A percentile compares a stretch with the other conserved stretches of the same genome.
Conservation (phyloP, 2,329 filamentous ascomycete species). For the Paraphaeosphaeria sporulosa region DNA sequence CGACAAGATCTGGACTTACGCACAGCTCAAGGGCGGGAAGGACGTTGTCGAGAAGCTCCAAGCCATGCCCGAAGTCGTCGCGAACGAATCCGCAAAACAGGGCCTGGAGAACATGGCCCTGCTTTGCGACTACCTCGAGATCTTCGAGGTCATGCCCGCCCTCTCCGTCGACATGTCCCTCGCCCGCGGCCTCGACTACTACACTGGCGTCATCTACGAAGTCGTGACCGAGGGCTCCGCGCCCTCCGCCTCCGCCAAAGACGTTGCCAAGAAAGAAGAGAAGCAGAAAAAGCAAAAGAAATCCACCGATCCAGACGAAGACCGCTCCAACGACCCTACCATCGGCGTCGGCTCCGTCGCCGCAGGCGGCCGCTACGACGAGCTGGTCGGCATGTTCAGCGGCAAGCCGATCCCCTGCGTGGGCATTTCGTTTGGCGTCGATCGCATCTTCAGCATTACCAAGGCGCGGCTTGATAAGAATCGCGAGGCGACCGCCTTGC, state of each 20-base stretch:
- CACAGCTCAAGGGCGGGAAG: slow-evolving; percentile 76
- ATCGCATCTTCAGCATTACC: slow-evolving; percentile 92
- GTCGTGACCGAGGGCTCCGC: slow-evolving; percentile 84
- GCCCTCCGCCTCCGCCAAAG: slow-evolving; percentile 48
- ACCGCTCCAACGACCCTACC: slow-evolving; percentile 79
- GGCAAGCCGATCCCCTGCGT: slow-evolving; percentile 91
- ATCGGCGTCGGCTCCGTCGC: slow-evolving; percentile 87
- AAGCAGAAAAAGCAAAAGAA: slow-evolving; percentile 35
- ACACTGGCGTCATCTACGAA: slow-evolving; percentile 90
- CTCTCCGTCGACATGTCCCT: slow-evolving; percentile 91
- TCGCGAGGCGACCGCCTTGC: slow-evolving; percentile 61
- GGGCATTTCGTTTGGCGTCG: slow-evolving; percentile 91
- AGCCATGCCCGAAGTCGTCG: slow-evolving; percentile 70
- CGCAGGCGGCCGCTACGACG: slow-evolving; percentile 89
- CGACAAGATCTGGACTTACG: slow-evolving; percentile 86
- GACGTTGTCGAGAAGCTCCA: slow-evolving; percentile 77
- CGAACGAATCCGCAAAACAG: slow-evolving; percentile 77
- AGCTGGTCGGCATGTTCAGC: slow-evolving; percentile 92
- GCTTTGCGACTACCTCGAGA: slow-evolving; percentile 82
- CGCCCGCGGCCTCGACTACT: slow-evolving; percentile 90
- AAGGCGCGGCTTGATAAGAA: slow-evolving; percentile 70
- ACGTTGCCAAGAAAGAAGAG: slow-evolving; percentile 53
- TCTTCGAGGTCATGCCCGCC: slow-evolving; percentile 73
- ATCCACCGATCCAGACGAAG: slow-evolving; percentile 60
- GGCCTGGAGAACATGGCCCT: slow-evolving; percentile 83